Evolutionary conservation across 495 filamentous ascomycete species (phyloP).

Genomic region (Aspergillus funiculosus): DNA sequence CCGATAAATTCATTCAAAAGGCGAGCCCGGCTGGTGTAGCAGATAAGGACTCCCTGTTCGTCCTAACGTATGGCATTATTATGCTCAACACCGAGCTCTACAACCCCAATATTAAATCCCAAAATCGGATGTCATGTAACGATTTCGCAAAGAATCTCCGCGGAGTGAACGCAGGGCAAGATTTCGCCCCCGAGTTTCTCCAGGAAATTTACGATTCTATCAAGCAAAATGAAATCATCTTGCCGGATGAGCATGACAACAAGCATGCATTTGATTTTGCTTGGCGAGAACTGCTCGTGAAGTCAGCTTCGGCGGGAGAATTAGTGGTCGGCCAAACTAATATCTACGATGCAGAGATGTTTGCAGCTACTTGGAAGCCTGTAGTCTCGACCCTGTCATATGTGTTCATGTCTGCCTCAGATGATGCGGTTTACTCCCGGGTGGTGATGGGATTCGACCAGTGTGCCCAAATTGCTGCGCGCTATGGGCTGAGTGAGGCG

Average conservation of each 20-base stretch:
- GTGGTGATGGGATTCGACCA: slow-evolving; percentile 94
- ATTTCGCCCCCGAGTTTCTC: slow-evolving; percentile 82
- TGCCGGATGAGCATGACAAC: slow-evolving; percentile 96
- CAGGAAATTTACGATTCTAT: slow-evolving; percentile 88
- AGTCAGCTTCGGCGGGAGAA: slow-evolving; percentile 68
- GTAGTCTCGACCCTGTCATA: slow-evolving; percentile 93
- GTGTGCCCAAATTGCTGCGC: slow-evolving; percentile 87
- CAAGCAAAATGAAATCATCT: slow-evolving; percentile 86
- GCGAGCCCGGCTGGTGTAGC: slow-evolving; percentile 68
- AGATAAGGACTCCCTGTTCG: slow-evolving; percentile 81
- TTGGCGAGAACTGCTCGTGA: slow-evolving; percentile 89
- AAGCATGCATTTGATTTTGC: slow-evolving; percentile 93
- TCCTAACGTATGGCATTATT: slow-evolving; percentile 93
- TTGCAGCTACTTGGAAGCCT: slow-evolving; percentile 90
- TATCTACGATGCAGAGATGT: slow-evolving; percentile 95
- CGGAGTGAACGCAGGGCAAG: slow-evolving; percentile 76
- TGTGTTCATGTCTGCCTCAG: slow-evolving; percentile 97
- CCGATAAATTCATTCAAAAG: slow-evolving; percentile 77
- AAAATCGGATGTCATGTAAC: slow-evolving; percentile 70
- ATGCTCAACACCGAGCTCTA: slow-evolving; percentile 94
- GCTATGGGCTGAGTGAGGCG: slow-evolving; percentile 75
- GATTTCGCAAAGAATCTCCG: slow-evolving; percentile 86
- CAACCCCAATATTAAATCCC: slow-evolving; percentile 79
- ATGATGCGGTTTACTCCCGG: slow-evolving; percentile 92
- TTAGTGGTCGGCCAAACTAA: slow-evolving; percentile 84